Base-by-base conservation (phyloP, 2,329 filamentous ascomycete species). In the Fusarium chaquense region DNA sequence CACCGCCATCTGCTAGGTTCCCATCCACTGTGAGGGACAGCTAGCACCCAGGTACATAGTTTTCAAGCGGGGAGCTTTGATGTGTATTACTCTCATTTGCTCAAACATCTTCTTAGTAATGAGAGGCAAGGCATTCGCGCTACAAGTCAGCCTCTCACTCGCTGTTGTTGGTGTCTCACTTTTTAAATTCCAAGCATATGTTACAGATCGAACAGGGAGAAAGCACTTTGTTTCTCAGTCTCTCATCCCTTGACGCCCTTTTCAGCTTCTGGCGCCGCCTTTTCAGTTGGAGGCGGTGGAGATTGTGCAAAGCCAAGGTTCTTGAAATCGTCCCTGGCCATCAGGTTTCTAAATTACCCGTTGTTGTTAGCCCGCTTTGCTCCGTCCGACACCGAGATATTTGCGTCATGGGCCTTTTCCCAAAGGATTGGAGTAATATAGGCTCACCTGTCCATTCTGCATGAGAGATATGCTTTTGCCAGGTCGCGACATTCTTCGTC, bases 321-420 rank as follows among this genome's bases (percentile, higher is more conserved):
- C 80, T 92, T 93, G 81, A 98, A 96, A 63, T 97, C 93, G 77
- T 99, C 96, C 73, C 88, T 93, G 10, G 94, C 94, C 96, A 99
- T 99, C 33, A 99, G 83, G 77, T 98, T 98, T 73, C 94, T 94
- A 58, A 40, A 49, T 49, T 49, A 69, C 11, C 47, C 49, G 53
- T 38, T 36, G 47, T 44, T 36, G 59, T 71, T 52, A 73, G 71
- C 60, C 67, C 55, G 67, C 50, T 57, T 63, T 65, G 28, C 62
- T 62, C 61, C 49, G 49, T 52, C 24, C n/a, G 26, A 41, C 26
- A 52, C 33, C 60, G 62, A 68, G 16, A 65, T 41, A 47, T 32
- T 58, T 67, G 50, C 58, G 53, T 73, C 60, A 73, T 58, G 61
- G 61, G 46, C 32, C 13, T 35, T 33, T 24, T 35, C 10, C 10